Conservation (phyloP, 257 asterid genomes). For the Plantago major region DNA sequence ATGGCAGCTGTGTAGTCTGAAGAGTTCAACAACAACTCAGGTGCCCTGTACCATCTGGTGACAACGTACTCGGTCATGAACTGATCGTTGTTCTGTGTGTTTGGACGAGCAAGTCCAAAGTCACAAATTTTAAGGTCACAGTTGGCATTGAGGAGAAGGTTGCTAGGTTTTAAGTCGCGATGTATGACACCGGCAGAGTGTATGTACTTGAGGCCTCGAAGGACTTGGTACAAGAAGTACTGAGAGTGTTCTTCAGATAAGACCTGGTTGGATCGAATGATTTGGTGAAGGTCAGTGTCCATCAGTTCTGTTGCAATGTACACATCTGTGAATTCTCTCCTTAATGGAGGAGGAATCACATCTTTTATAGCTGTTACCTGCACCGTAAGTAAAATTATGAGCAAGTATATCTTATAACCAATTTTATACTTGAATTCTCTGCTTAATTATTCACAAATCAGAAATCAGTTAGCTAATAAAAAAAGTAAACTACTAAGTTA, state of each 20-base stretch:
- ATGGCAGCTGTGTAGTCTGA: slow-evolving; percentile 87
- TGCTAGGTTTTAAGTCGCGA: slow-evolving; percentile 93
- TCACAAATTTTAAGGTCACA: slow-evolving; percentile 96
- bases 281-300: slow-evolving; percentile 99
- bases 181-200: slow-evolving; percentile 92
- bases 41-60: slow-evolving; percentile 99
- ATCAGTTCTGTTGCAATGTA: slow-evolving; percentile 71
- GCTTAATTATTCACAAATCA: no score
- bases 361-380: slow-evolving; percentile 79
- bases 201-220: slow-evolving; percentile 85
- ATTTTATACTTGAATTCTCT: no score
- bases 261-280: slow-evolving; percentile 85
- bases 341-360: slow-evolving; percentile 89
- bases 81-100: slow-evolving; percentile 59
- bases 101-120: slow-evolving; percentile 92
- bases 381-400: not conserved
- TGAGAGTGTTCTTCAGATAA: slow-evolving; percentile 95
- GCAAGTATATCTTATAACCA: no score
- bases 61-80: slow-evolving; percentile 97
- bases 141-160: slow-evolving; percentile 74
- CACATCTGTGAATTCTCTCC: slow-evolving; percentile 83
- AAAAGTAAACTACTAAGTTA: no score
- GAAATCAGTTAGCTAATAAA: no score
- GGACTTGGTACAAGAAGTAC: slow-evolving; percentile 95
- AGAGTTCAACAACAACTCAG: slow-evolving; percentile 78